Percentiles rank a stretch among this genome's conserved stretches.
Evolutionary conservation across 345 rosid genomes (phyloP).

Genomic region (Corymbia maculata): DNA sequence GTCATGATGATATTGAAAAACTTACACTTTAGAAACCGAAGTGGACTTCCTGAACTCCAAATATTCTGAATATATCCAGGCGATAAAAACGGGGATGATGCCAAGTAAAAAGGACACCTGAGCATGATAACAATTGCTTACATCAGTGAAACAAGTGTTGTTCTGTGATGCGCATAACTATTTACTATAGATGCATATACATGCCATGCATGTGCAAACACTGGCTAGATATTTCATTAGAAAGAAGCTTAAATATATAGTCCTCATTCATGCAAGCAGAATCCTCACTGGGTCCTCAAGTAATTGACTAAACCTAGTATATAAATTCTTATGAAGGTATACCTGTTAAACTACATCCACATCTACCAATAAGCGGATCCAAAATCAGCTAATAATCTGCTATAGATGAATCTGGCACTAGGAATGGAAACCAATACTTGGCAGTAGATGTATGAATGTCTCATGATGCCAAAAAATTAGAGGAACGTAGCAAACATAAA

Average conservation of each 20-base stretch:
- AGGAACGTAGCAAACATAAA: neutral
- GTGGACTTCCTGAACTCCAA: conserved; percentile 57
- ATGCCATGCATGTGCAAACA: neutral
- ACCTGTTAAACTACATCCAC: neutral
- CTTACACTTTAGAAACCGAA: conserved; percentile 74
- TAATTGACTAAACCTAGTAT: neutral
- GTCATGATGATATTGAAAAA: neutral
- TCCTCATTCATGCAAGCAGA: neutral
- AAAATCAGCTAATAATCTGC: neutral
- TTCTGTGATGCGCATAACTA: neutral
- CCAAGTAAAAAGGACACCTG: conserved; percentile 94
- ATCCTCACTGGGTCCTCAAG: neutral
- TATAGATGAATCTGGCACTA: neutral
- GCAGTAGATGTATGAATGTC: neutral
- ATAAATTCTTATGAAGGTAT: neutral
- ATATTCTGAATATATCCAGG: conserved; percentile 89
- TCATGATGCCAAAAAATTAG: neutral
- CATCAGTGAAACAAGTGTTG: neutral
- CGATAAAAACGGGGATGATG: conserved; percentile 62
- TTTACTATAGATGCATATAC: neutral
- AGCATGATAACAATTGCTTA: conserved; percentile 4
- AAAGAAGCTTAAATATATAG: neutral
- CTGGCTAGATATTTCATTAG: neutral
- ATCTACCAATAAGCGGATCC: neutral
- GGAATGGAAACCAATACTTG: neutral